Evolutionary conservation across 31 red algal genomes (phyloP), one percentile per base, ranked within the genome.

Genomic region (Odonthalia washingtoniensis): DNA sequence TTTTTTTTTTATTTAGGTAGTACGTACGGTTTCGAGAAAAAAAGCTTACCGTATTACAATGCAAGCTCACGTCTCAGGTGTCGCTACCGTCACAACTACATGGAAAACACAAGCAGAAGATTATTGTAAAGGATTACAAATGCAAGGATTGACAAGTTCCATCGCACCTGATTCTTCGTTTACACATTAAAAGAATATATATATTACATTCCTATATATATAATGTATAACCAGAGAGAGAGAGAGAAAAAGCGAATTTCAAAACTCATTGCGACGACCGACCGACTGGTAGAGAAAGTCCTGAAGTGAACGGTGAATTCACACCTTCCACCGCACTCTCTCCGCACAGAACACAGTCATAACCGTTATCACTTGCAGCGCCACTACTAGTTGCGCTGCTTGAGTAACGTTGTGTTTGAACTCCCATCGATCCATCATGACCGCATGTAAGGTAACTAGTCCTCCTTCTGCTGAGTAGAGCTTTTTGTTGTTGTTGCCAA

Each of bases 21-120:
- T 98, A 28, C 92, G 92, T 57, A 95, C 93, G 26, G 87, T 98
- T 30, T 92, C 97, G 66, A 81, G 97, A 89, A 96, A 94, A 90
- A 98, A 98, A 81, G 97, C 97, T 14, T 92, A 96, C 78, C 89
- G 97, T 37, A 96, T 98, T 65, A 98, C 97, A 30, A 95, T 98
- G 93, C 87, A 94, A 77, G 97, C 97, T 44, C 97, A 98, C 86
- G 90, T 82, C 42, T 84, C 87, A 28, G 97, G 97, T 45, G 90
- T 98, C 38, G 91, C 97, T 16, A 98, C 97, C 18, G 97, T 98
- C 30, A 98, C 97, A 14, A 96, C 92, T 16, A 98, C 97, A 75
- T 98, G 97, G 97, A 98, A 98, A 90, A 84, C 75, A 49, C 87
- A 94, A 61, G 97, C 97, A 1, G 97, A 98, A 69, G 97, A 96